Conservation (phyloP, 2,329 filamentous ascomycete genomes). For the Sordariomycetes sp. region DNA sequence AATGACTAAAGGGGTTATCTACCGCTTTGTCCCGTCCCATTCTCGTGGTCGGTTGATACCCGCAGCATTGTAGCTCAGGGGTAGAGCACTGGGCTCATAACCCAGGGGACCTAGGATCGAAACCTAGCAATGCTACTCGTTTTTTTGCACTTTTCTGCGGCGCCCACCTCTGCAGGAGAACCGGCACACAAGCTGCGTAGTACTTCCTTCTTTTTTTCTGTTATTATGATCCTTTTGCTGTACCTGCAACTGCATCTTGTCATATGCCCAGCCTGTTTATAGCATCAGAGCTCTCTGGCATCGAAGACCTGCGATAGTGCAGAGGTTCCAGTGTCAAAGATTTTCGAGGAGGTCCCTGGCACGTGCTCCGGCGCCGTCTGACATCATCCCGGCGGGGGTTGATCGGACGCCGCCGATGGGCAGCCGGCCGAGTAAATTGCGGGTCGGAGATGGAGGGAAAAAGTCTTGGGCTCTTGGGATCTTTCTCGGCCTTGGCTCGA, state of each 20-base stretch:
- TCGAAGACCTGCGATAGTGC: no score
- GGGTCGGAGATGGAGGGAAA: no score
- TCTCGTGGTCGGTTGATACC: background rate
- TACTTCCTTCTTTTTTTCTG: background rate
- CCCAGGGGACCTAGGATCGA: conserved; percentile 4
- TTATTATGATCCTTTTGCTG: no score
- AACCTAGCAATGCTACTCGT: conserved; percentile 4
- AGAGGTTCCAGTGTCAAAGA: background rate
- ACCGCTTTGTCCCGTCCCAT: background rate
- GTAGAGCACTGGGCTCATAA: conserved; percentile 5
- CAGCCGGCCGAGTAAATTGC: no score
- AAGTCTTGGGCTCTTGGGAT: no score
- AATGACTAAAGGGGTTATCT: background rate
- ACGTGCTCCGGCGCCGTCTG: background rate
- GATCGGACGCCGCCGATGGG: background rate
- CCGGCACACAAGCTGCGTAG: background rate
- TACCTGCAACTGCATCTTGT: no score
- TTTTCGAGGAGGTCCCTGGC: no score
- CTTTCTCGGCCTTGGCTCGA: no score
- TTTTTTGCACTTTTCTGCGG: background rate
- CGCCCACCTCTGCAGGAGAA: background rate
- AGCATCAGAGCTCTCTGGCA: no score
- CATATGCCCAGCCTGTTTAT: no score
- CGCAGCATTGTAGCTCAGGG: conserved; percentile 5
- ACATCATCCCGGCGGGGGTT: background rate